Conservation (phyloP, 108 stramenopile genomes). For the Hondaea fermentalgiana region DNA sequence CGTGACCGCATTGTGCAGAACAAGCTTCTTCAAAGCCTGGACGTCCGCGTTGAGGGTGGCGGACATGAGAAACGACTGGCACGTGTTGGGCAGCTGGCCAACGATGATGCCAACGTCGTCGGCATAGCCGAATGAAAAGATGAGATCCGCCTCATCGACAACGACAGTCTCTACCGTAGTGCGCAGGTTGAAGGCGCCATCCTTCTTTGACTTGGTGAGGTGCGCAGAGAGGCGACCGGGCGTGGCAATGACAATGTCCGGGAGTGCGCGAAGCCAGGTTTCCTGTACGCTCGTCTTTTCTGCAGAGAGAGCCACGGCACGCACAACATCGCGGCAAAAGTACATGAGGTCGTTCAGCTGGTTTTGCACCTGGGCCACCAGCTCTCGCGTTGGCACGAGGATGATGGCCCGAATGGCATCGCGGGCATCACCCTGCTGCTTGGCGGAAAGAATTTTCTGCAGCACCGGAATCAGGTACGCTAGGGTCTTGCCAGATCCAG, state of each 20-base stretch:
- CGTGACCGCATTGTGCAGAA: slow-evolving; percentile 82
- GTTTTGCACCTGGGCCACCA: slow-evolving; percentile 74
- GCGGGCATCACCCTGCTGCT: slow-evolving; percentile 27
- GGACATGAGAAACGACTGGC: slow-evolving; percentile 92
- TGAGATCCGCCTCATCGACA: slow-evolving; percentile 96
- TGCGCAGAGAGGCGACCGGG: slow-evolving; percentile 42
- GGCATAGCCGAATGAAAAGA: slow-evolving; percentile 85
- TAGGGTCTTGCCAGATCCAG: slow-evolving; percentile 92
- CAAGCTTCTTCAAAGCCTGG: slow-evolving; percentile 74
- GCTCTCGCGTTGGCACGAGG: slow-evolving; percentile 89
- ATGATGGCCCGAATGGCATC: slow-evolving; percentile 66
- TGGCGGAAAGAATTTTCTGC: slow-evolving; percentile 71
- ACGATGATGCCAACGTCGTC: slow-evolving; percentile 76
- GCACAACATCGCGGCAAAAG: slow-evolving; percentile 77
- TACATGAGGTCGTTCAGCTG: slow-evolving; percentile 67
- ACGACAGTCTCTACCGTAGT: slow-evolving; percentile 77
- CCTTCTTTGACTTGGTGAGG: slow-evolving; percentile 53
- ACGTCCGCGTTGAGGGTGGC: slow-evolving; percentile 88
- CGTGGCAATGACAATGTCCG: slow-evolving; percentile 45
- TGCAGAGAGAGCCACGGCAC: slow-evolving; percentile 59
- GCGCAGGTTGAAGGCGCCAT: slow-evolving; percentile 63
- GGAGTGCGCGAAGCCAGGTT: slow-evolving; percentile 17
- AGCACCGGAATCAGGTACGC: slow-evolving; percentile 83
- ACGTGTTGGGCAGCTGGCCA: slow-evolving; percentile 74
- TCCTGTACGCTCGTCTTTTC: slow-evolving; percentile 33